Evolutionary conservation across 768 basidiomycete genomes (phyloP).

Genomic region (Calocybe indica): DNA sequence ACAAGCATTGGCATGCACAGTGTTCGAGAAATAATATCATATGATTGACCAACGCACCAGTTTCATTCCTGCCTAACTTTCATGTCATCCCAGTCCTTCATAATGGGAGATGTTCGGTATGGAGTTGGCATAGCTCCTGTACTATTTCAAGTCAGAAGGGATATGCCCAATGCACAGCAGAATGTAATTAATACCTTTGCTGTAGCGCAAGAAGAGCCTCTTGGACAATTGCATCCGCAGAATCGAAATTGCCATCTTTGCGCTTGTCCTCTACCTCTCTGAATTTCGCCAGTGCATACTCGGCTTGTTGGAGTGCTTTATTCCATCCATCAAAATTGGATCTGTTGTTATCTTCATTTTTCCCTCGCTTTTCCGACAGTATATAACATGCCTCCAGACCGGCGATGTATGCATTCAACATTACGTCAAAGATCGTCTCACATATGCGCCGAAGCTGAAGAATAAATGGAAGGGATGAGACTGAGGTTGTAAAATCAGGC

Average conservation of each 20-base stretch:
- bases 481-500: constrained; percentile 9
- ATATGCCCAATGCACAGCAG: background rate
- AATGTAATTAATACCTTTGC: constrained; percentile 6
- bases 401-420: constrained; percentile 15
- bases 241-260: constrained; percentile 6
- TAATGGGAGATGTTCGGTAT: constrained; percentile 5
- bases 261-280: background rate
- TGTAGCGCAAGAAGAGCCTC: constrained; percentile 8
- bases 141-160: constrained; percentile 7
- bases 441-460: constrained; percentile 15
- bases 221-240: constrained; percentile 5
- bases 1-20: no score
- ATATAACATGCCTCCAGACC: constrained; percentile 10
- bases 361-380: constrained; percentile 7
- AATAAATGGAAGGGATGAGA: constrained; percentile 14
- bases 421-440: constrained; percentile 14
- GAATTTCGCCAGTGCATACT: constrained; percentile 5
- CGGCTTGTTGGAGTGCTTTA: constrained; percentile 11
- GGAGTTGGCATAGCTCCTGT: constrained; percentile 8
- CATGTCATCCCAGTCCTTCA: constrained; percentile 8
- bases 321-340: constrained; percentile 10
- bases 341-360: constrained; percentile 6
- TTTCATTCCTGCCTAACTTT: constrained; percentile 7
- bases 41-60: background rate
- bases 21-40: no score